phyloP scores from a whole-genome alignment of 495 filamentous ascomycete species.

The Daldinia bambusicola region DNA sequence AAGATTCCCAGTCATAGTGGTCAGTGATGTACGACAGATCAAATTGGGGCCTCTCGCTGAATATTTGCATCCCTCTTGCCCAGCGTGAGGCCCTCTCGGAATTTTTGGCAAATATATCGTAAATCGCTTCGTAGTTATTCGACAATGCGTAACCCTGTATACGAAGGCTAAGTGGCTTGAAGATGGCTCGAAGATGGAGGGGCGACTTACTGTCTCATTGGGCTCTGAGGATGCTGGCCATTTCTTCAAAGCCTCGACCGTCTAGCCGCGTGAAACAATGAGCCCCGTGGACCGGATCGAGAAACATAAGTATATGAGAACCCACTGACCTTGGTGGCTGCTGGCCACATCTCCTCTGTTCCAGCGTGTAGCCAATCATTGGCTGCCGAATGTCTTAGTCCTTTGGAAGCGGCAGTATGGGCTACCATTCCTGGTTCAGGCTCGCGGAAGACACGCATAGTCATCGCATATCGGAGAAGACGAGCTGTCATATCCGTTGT shows the following conservation, averaged over 20 bases:
- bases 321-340: not conserved
- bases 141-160: too few relatives aligned
- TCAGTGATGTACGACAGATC: too few relatives aligned
- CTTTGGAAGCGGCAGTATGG: not conserved
- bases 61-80: too few relatives aligned
- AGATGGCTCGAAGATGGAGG: too few relatives aligned
- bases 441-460: not conserved
- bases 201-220: not conserved
- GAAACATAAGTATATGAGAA: too few relatives aligned
- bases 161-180: too few relatives aligned
- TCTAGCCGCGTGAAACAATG: not conserved
- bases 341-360: not conserved
- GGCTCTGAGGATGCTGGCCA: not conserved
- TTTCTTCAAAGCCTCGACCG: not conserved
- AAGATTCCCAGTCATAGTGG: not conserved
- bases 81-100: too few relatives aligned
- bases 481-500: not conserved
- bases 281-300: not conserved
- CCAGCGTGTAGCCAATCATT: not conserved
- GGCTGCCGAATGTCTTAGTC: not conserved
- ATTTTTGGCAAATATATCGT: too few relatives aligned
- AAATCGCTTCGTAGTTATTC: too few relatives aligned
- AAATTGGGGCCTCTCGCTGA: not conserved
- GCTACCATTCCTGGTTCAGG: not conserved
- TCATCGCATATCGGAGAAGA: not conserved